phyloP scores from a whole-genome alignment of 768 basidiomycete species.

The Rhodosporidiobolus sp. region DNA sequence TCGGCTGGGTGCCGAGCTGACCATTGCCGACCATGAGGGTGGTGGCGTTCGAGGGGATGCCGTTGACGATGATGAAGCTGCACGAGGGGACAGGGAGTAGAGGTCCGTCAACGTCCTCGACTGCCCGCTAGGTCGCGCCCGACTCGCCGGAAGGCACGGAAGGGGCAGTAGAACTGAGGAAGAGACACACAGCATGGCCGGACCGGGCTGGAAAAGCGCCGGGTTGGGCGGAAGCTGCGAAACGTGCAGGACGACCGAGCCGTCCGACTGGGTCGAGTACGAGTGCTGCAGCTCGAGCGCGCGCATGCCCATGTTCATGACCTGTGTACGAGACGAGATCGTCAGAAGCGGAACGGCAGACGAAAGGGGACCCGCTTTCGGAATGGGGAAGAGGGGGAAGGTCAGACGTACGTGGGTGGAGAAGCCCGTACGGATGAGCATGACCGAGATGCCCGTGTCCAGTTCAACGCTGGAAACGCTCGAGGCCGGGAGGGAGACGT shows the following conservation, averaged over 20 bases:
- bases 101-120: too few relatives aligned
- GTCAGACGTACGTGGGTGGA: constrained; percentile 45
- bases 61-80: constrained; percentile 66
- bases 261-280: constrained; percentile 70
- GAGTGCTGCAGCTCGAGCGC: constrained; percentile 66
- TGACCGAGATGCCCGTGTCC: constrained; percentile 67
- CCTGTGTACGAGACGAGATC: neutral
- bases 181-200: constrained; percentile 61
- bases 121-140: too few relatives aligned
- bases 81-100: too few relatives aligned
- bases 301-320: constrained; percentile 14
- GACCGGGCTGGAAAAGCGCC: constrained; percentile 81
- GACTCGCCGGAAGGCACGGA: too few relatives aligned
- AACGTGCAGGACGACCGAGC: constrained; percentile 71
- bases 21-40: constrained; percentile 76
- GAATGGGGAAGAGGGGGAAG: neutral
- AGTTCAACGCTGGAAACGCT: neutral
- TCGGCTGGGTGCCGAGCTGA: constrained; percentile 63
- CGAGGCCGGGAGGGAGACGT: constrained; percentile 48
- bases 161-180: neutral
- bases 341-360: too few relatives aligned
- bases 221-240: constrained; percentile 77
- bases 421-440: constrained; percentile 70
- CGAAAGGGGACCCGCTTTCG: neutral
- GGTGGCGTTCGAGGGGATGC: constrained; percentile 78